phyloP scores from a whole-genome alignment of 2,329 filamentous ascomycete species.

The Colletotrichum agaves region DNA sequence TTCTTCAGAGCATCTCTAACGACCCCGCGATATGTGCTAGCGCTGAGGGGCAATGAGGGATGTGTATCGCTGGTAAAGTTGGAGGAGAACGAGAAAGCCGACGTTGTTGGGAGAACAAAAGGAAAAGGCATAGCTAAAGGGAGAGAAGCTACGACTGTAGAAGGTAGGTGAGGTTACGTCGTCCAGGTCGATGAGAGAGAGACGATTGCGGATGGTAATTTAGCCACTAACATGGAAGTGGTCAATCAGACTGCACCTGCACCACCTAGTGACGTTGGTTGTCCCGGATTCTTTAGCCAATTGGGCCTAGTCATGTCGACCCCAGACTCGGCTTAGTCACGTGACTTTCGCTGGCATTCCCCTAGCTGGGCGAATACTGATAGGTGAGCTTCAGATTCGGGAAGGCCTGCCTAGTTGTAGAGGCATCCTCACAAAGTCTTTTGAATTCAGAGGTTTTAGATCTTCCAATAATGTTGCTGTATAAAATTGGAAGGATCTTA shows the following conservation, averaged over 20 bases:
- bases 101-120: constrained; percentile 90
- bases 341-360: constrained; percentile 6
- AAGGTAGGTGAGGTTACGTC: neutral
- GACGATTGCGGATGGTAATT: neutral
- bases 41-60: constrained; percentile 85
- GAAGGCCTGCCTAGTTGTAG: too few relatives aligned
- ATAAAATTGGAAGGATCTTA: too few relatives aligned
- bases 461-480: too few relatives aligned
- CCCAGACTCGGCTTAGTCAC: constrained; percentile 28
- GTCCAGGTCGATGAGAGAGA: neutral
- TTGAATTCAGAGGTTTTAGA: too few relatives aligned
- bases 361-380: neutral
- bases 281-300: constrained; percentile 18
- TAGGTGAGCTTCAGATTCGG: too few relatives aligned
- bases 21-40: constrained; percentile 85
- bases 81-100: constrained; percentile 82
- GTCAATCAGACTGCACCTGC: constrained; percentile 10
- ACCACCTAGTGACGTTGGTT: constrained; percentile 32
- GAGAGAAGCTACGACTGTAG: neutral
- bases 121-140: constrained; percentile 81
- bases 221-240: constrained; percentile 30
- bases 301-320: constrained; percentile 19
- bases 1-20: constrained; percentile 86
- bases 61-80: constrained; percentile 84
- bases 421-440: too few relatives aligned